Evolutionary conservation across 2,329 filamentous ascomycete genomes (phyloP).

Genomic region (Hypoxylon sp.): DNA sequence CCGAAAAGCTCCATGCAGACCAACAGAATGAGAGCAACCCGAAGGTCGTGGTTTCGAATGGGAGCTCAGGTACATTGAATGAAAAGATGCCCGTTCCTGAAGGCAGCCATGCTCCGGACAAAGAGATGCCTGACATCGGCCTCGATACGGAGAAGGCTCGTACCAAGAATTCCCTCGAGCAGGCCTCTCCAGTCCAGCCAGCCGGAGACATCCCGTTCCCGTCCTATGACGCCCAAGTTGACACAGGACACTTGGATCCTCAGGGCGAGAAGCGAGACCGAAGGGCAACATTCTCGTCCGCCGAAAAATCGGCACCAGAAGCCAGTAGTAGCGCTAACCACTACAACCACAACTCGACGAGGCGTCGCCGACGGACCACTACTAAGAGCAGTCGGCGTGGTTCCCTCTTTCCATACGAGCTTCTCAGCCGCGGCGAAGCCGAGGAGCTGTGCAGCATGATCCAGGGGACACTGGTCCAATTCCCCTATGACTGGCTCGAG

Average conservation of each 20-base stretch:
- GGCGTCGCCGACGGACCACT: conserved; percentile 74
- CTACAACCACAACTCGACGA: conserved; percentile 62
- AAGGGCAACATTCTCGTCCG: conserved; percentile 68
- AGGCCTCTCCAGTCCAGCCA: conserved; percentile 59
- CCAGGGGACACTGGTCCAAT: conserved; percentile 90
- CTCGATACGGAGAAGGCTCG: conserved; percentile 43
- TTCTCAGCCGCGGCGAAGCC: conserved; percentile 80
- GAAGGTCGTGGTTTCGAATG: conserved; percentile 39
- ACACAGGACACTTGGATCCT: conserved; percentile 44
- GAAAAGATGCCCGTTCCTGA: conserved; percentile 45
- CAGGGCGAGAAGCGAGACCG: conserved; percentile 60
- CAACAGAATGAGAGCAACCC: conserved; percentile 41
- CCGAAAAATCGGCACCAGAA: conserved; percentile 61
- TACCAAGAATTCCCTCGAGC: conserved; percentile 50
- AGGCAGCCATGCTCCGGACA: conserved; percentile 33
- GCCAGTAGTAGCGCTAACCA: conserved; percentile 53
- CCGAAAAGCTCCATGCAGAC: conserved; percentile 43
- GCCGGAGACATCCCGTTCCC: conserved; percentile 63
- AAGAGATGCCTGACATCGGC: conserved; percentile 36
- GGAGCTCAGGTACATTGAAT: conserved; percentile 36
- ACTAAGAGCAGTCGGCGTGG: conserved; percentile 77
- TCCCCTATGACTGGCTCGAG: conserved; percentile 95
- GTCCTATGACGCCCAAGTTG: conserved; percentile 57
- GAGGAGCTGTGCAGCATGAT: conserved; percentile 85
- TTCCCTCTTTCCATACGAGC: conserved; percentile 76